Conservation (phyloP, 106 monocot genomes). For the Acorus calamus region DNA sequence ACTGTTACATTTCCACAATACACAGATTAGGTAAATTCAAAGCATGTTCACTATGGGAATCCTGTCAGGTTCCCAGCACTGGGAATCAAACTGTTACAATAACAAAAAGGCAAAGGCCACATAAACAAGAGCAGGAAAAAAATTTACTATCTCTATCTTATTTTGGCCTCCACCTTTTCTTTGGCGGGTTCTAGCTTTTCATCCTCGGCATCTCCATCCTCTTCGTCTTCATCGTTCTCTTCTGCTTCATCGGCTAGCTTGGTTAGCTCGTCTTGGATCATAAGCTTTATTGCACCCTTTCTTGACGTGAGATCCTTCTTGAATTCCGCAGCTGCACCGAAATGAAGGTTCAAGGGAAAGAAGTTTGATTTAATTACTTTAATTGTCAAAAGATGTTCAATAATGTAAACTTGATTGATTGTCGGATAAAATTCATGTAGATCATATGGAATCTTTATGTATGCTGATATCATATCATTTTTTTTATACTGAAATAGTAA, state of each 20-base stretch:
- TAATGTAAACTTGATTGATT: too few species aligned
- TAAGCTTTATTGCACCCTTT: slow-evolving; percentile 44
- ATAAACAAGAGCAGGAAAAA: not conserved
- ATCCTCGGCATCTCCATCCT: slow-evolving; percentile 25
- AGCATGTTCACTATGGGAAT: too few species aligned
- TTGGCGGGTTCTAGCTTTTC: slow-evolving; percentile 1
- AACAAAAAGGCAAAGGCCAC: not conserved
- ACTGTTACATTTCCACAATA: too few species aligned
- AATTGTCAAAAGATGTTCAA: too few species aligned
- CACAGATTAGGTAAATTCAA: too few species aligned
- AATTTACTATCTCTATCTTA: not conserved
- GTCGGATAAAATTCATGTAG: too few species aligned
- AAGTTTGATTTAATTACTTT: not conserved
- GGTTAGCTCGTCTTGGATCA: slow-evolving; percentile 70
- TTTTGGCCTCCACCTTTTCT: slow-evolving; percentile 18
- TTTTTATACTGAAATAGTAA: too few species aligned
- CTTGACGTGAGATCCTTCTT: slow-evolving; percentile 51
- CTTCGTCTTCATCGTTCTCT: slow-evolving; percentile 36
- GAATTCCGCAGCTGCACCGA: slow-evolving; percentile 31
- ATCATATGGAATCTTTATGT: too few species aligned
- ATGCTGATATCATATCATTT: too few species aligned
- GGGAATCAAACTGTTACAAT: not conserved
- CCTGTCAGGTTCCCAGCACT: too few species aligned
- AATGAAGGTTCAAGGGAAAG: not conserved
- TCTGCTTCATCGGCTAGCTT: slow-evolving; percentile 46